Conservation (phyloP, 2,329 filamentous ascomycete genomes). For the Ceratocystis destructans region DNA sequence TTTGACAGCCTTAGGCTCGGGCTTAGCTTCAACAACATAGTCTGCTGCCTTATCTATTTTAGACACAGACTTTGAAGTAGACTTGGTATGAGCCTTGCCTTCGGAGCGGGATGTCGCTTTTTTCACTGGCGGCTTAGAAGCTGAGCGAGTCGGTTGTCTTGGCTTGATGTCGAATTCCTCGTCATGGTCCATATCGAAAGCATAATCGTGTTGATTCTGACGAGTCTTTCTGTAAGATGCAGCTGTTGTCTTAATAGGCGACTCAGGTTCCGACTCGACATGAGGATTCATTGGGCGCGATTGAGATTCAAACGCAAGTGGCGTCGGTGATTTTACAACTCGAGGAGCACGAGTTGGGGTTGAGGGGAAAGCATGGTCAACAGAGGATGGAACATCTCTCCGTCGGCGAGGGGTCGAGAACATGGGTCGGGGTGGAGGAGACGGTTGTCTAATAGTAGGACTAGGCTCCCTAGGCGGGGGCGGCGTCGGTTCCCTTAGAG, state of each 20-base stretch:
- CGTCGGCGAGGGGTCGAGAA: slow-evolving; percentile 9
- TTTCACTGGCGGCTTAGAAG: slow-evolving; percentile 13
- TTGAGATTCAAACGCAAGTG: neutral
- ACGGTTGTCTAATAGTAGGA: slow-evolving; percentile 24
- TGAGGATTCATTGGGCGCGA: slow-evolving; percentile 9
- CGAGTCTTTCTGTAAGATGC: neutral
- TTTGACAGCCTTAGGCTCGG: slow-evolving; percentile 7
- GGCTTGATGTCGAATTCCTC: neutral
- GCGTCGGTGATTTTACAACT: neutral
- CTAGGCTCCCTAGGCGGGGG: slow-evolving; percentile 21
- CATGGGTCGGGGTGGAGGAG: slow-evolving; percentile 6
- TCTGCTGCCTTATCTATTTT: neutral
- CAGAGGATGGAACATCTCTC: neutral
- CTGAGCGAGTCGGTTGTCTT: slow-evolving; percentile 5
- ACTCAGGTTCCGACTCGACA: slow-evolving; percentile 17
- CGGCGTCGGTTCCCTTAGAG: slow-evolving; percentile 15
- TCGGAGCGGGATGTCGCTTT: neutral
- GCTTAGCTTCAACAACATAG: neutral
- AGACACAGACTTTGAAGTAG: slow-evolving; percentile 3
- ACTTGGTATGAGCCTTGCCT: slow-evolving; percentile 1
- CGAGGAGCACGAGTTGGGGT: slow-evolving; percentile 12
- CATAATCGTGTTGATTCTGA: neutral
- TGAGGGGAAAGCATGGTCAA: neutral
- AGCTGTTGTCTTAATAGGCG: slow-evolving; percentile 13
- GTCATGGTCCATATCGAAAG: slow-evolving; percentile 1